A percentile compares a stretch with the other conserved stretches of the same genome.
These are phyloP conservation scores for Begonia peltatifolia DNA, from an alignment of 306 rosid genomes.

Conservation along the genomic window DNA sequence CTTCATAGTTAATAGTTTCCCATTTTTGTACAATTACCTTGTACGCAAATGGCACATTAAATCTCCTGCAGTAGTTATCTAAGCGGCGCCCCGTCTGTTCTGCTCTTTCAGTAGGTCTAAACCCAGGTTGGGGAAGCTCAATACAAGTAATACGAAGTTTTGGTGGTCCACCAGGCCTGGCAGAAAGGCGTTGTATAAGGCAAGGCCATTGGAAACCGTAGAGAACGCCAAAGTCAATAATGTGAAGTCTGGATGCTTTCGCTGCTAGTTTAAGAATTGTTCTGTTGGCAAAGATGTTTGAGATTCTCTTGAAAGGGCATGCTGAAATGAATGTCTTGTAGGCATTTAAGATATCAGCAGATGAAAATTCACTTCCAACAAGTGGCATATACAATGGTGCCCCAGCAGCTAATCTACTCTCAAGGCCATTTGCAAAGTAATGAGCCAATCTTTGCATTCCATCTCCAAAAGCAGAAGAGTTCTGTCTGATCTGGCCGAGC, in stretches of 20 bases:
- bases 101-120: constrained; percentile 18
- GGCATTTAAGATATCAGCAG: constrained; percentile 22
- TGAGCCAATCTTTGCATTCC: constrained; percentile 25
- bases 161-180: constrained; percentile 24
- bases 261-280: constrained; percentile 13
- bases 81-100: constrained; percentile 24
- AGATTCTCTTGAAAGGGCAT: constrained; percentile 21
- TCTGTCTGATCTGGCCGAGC: constrained; percentile 17
- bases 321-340: constrained; percentile 17
- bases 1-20: constrained; percentile 15
- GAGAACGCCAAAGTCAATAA: constrained; percentile 28
- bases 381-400: constrained; percentile 12
- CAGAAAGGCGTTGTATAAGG: constrained; percentile 23
- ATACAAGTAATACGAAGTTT: constrained; percentile 27
- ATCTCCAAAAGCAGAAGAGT: constrained; percentile 23
- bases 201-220: constrained; percentile 38
- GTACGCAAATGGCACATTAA: constrained; percentile 25
- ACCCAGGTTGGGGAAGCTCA: constrained; percentile 32
- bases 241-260: constrained; percentile 16
- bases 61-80: constrained; percentile 21
- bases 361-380: constrained; percentile 12
- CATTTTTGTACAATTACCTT: constrained; percentile 24
- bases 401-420: constrained; percentile 18
- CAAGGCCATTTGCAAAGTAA: constrained; percentile 31
- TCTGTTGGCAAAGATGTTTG: constrained; percentile 16